Evolutionary conservation across 2,329 filamentous ascomycete genomes (phyloP).

Genomic region (Aspergillus eucalypticola): DNA sequence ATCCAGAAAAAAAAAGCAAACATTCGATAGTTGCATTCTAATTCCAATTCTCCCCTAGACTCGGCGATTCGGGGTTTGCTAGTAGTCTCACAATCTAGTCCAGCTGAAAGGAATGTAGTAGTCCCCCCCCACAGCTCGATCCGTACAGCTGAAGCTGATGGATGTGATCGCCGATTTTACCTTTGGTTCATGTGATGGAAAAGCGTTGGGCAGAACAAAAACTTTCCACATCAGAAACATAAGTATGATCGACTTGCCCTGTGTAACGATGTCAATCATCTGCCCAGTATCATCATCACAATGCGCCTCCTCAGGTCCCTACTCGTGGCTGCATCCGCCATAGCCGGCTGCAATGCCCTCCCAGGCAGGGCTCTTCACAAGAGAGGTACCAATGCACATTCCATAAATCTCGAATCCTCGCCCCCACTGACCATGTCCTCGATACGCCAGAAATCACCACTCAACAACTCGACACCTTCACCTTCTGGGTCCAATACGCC

Average conservation of each 20-base stretch:
- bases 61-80: too few relatives aligned
- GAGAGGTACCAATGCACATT: not conserved
- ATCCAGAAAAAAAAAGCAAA: too few relatives aligned
- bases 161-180: not conserved
- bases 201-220: not conserved
- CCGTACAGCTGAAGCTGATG: too few relatives aligned
- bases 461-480: slow-evolving; percentile 26
- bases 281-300: not conserved
- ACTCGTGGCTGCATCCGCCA: not conserved
- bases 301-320: not conserved
- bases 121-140: too few relatives aligned
- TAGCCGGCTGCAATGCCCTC: not conserved
- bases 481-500: slow-evolving; percentile 53
- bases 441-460: not conserved
- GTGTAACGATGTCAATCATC: not conserved
- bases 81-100: too few relatives aligned
- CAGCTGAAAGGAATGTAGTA: too few relatives aligned
- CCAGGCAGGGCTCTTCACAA: not conserved
- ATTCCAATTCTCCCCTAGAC: too few relatives aligned
- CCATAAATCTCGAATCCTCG: not conserved
- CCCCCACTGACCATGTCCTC: not conserved
- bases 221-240: not conserved
- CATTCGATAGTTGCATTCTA: too few relatives aligned
- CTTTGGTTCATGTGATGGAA: not conserved
- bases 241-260: not conserved